Conservation (phyloP, 2,329 filamentous ascomycete species). For the Ophiobolus disseminans region DNA sequence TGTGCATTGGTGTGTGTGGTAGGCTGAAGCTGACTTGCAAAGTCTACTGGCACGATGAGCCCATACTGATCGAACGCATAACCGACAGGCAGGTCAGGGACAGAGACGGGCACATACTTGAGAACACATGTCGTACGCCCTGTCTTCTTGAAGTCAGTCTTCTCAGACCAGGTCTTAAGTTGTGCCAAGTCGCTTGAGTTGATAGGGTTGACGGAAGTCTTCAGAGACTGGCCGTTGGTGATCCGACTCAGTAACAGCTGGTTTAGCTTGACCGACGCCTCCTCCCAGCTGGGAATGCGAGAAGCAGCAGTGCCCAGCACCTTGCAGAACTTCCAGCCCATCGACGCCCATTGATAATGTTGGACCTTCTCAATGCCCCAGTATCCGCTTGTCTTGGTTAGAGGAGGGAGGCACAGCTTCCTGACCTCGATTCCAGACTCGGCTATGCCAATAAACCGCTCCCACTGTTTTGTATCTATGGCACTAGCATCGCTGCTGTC, state of each 20-base stretch:
- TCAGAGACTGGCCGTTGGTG: conserved; percentile 7
- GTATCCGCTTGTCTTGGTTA: conserved; percentile 11
- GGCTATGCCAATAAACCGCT: conserved; percentile 15
- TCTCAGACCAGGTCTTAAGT: conserved; percentile 8
- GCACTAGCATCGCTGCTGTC: no score
- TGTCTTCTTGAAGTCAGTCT: conserved; percentile 12
- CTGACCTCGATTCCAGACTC: conserved; percentile 10
- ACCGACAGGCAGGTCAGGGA: conserved; percentile 13
- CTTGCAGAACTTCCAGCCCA: conserved; percentile 19
- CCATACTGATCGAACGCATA: conserved; percentile 19
- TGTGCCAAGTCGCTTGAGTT: conserved; percentile 12
- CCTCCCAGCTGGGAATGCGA: conserved; percentile 14
- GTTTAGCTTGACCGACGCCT: conserved; percentile 22
- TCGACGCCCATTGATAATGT: conserved; percentile 20
- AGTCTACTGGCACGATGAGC: no score
- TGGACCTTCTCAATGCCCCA: conserved; percentile 20
- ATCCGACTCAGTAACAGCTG: conserved; percentile 20
- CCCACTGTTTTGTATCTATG: conserved; percentile 15
- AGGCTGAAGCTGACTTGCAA: no score
- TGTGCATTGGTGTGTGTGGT: no score
- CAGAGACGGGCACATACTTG: conserved; percentile 3
- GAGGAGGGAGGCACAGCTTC: conserved; percentile 17
- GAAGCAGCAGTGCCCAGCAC: conserved; percentile 15
- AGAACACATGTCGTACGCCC: conserved; percentile 8
- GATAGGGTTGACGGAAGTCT: conserved; percentile 11